Evolutionary conservation across 2,329 filamentous ascomycete species (phyloP), one percentile per base, ranked within the genome.

Genomic region (Tolypocladium cylindrosporum): DNA sequence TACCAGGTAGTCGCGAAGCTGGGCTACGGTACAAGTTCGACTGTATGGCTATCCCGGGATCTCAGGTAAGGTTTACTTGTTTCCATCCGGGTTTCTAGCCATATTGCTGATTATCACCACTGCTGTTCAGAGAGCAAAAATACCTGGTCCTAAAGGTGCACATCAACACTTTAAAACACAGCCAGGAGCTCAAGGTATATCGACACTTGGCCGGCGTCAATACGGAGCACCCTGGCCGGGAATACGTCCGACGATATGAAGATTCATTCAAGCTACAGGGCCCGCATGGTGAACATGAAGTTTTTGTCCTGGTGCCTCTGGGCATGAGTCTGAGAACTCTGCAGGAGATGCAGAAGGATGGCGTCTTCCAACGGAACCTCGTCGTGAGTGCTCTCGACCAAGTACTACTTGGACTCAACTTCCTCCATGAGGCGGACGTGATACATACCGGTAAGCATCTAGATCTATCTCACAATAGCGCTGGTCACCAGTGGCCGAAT

Each of bases 1-100:
- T 77, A 76, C 59, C 65, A 71, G 51, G 63, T 74, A 41, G 65
- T 77, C 13, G 70, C 68, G 43, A 79, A 79, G 60, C 68, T 78
- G 13, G 75, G 75, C 34, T 75, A 72, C 60, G 75, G 75, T 10
- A 65, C 65, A 7, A 64, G 61, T 48, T 75, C 75, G 8, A 77
- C 75, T 0, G 71, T 74, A 5, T 78, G 75, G 75, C 68, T 78
- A 0, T 71, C 69, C 51, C 69, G 63, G 36, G 72, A 76, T 66
- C 66, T 74, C 16, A 57, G 54, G 64, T 67, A 34, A 51, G 10
- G 19, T 45, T 9, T 34, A 6, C 34, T 21, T 24, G 6, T 27
- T 41, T 8, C 7, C 50, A 2, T 40, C 19, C 42, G 27, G 11
- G 21, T 34, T 50, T 21, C 24, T 19, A 53, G 48, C 14, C 14